phyloP scores from a whole-genome alignment of 495 filamentous ascomycete species.

The Xylaria longipes region DNA sequence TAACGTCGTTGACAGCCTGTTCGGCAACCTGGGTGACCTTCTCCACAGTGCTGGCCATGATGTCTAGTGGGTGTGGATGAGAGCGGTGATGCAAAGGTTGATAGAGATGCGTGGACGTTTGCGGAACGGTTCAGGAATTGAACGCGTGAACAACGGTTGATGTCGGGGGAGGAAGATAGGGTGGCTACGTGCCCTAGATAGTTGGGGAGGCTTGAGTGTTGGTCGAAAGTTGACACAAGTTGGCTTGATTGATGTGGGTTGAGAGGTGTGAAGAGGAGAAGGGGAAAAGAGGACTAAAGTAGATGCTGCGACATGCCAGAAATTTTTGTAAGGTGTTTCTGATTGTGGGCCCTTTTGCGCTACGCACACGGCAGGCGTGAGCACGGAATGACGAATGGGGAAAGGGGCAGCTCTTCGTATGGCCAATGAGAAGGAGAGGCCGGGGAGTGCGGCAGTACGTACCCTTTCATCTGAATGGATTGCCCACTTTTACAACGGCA shows the following conservation, averaged over 20 bases:
- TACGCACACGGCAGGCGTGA: conserved; percentile 40
- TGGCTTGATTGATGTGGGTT: conserved; percentile 52
- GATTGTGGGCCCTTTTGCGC: conserved; percentile 38
- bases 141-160: conserved; percentile 61
- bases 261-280: conserved; percentile 54
- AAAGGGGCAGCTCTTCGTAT: conserved; percentile 7
- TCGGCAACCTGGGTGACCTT: conserved; percentile 65
- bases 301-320: conserved; percentile 48
- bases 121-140: conserved; percentile 50
- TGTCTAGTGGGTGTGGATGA: conserved; percentile 44
- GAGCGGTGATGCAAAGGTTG: conserved; percentile 20
- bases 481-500: background rate
- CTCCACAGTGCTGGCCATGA: conserved; percentile 68
- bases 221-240: conserved; percentile 46
- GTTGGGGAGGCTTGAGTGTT: conserved; percentile 45
- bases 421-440: conserved; percentile 20
- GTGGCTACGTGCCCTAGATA: conserved; percentile 93
- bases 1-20: conserved; percentile 76
- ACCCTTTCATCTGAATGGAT: background rate
- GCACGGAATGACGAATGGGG: conserved; percentile 21
- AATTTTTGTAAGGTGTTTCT: conserved; percentile 59
- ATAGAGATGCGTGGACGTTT: conserved; percentile 50
- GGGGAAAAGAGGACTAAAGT: conserved; percentile 43
- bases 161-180: conserved; percentile 69
- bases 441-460: background rate